Conservation (phyloP, 2,329 filamentous ascomycete genomes). For the Talaromyces sp. region DNA sequence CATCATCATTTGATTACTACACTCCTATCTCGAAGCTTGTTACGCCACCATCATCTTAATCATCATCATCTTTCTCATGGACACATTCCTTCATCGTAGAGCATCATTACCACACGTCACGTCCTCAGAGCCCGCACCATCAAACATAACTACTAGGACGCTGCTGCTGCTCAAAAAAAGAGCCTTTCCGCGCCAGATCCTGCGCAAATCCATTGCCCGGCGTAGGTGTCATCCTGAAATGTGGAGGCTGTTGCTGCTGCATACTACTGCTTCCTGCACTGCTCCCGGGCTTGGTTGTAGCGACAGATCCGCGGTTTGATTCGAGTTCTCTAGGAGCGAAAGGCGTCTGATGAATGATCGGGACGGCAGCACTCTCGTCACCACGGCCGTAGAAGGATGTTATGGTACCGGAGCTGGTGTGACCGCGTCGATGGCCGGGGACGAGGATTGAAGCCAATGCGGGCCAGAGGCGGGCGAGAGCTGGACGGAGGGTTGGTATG, state of each 20-base stretch:
- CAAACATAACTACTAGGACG: slow-evolving; percentile 3
- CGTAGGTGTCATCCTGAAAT: background rate
- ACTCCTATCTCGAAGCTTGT: background rate
- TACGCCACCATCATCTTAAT: background rate
- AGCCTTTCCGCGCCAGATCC: slow-evolving; percentile 14
- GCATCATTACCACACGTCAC: background rate
- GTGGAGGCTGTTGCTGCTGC: background rate
- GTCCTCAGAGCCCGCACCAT: background rate
- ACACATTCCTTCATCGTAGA: background rate
- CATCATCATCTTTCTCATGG: background rate
- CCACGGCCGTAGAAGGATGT: slow-evolving; percentile 1
- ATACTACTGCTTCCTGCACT: background rate
- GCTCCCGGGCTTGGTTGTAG: background rate
- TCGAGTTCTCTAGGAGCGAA: background rate
- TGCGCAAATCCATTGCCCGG: slow-evolving; percentile 17
- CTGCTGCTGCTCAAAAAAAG: slow-evolving; percentile 13
- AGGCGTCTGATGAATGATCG: background rate
- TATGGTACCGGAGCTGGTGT: background rate
- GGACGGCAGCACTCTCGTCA: background rate
- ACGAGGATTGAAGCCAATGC: background rate
- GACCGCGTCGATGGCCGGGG: background rate
- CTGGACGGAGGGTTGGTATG: slow-evolving; percentile 38
- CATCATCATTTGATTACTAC: background rate
- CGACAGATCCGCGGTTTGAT: background rate
- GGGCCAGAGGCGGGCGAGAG: slow-evolving; percentile 32